Conservation (phyloP, 768 basidiomycete genomes). For the Aureoboletus auriporus region DNA sequence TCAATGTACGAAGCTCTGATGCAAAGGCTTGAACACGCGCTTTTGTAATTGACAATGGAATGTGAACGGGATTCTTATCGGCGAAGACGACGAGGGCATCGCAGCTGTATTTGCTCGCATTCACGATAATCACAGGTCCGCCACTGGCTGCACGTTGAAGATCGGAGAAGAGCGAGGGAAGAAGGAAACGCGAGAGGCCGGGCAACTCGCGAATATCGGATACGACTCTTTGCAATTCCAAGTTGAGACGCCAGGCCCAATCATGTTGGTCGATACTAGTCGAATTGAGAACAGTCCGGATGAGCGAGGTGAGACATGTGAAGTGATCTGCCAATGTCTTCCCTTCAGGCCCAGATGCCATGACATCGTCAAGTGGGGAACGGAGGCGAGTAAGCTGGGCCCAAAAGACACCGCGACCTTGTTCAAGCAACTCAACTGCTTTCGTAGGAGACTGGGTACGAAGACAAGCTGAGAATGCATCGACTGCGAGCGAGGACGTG, state of each 20-base stretch:
- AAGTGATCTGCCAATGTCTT: neutral
- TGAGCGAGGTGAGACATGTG: neutral
- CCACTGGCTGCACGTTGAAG: too few relatives aligned
- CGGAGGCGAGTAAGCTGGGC: constrained; percentile 9
- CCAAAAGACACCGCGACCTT: constrained; percentile 18
- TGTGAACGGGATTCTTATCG: neutral
- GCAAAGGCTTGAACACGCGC: neutral
- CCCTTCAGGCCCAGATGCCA: neutral
- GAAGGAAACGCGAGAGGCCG: neutral
- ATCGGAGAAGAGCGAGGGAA: neutral
- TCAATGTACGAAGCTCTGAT: neutral
- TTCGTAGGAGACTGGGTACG: constrained; percentile 3
- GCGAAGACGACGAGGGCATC: neutral
- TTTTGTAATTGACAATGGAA: constrained; percentile 1
- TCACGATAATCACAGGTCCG: constrained; percentile 28
- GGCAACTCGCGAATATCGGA: neutral
- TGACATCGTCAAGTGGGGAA: neutral
- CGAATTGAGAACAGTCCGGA: neutral
- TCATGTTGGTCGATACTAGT: neutral
- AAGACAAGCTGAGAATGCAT: constrained; percentile 14
- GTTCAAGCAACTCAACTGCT: constrained; percentile 28
- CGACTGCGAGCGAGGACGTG: constrained; percentile 4
- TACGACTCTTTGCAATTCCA: neutral
- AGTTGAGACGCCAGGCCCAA: neutral
- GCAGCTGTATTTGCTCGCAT: constrained; percentile 12